Base-by-base conservation (phyloP, 768 basidiomycete species). In the Gymnopilus dilepis region DNA sequence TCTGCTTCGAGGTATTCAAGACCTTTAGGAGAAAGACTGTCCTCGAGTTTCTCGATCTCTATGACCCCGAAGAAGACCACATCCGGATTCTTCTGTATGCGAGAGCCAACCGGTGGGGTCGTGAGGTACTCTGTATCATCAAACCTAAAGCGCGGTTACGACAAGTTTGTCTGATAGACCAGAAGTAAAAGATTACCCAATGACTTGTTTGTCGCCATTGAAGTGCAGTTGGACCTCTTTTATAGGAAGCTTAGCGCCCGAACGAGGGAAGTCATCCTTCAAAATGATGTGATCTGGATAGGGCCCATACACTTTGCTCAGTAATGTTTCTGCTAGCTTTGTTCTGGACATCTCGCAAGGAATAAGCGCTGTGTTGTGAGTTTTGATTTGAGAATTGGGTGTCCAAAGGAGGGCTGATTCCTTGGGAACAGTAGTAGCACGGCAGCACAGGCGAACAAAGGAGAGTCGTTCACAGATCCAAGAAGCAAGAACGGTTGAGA, bases 61-160 rank as follows among this genome's bases (percentile, higher is more conserved):
- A 89, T 73, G 5, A 81, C 65, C 0, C 87, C 88, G 31, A 79
- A 82, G 61, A 88, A 85, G 11, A 78, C 74, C 19, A 86, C 78
- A 1, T 70, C 62, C n/a, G 70, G 56, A 19, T 60, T 67, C 4
- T 22, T 48, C 33, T 58, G 51, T 3, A 68, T 34, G 11, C 51
- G 52, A 4, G 57, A 65, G 21, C 58, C 62, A 11, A 58, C 48
- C 9, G 74, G 74, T 13, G 76, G 74, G 0, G 68, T 52, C 33
- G 72, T 57, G 3, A 79, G 72, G 34, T 65, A 73, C 61, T 86
- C 84, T 5, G 82, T 78, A 34, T 80, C 76, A 65, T 86, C 83
- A 9, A 85, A 77, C 13, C 84, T 85, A 42, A 17, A 12, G 21
- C 26, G 11, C 41, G 15, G 51, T 22, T 19, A 19, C 24, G 15